A percentile compares a stretch with the other conserved stretches of the same genome.
These are phyloP conservation scores for Boehmeria nivea DNA, from an alignment of 306 rosid genomes.

Conservation along the genomic window DNA sequence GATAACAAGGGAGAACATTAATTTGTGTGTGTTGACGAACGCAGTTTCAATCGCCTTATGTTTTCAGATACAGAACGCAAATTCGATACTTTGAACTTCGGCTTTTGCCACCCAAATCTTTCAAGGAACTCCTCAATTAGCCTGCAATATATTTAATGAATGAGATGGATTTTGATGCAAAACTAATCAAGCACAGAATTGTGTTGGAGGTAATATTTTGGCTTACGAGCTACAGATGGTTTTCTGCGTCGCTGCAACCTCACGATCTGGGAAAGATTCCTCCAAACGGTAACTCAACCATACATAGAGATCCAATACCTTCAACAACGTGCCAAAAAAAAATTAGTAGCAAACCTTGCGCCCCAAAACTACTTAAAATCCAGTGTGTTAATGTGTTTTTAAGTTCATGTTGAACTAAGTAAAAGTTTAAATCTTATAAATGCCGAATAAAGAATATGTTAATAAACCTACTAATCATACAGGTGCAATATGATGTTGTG, in stretches of 20 bases:
- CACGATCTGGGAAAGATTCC: conserved; percentile 82
- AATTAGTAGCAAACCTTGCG: too few relatives aligned
- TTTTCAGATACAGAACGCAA: conserved; percentile 20
- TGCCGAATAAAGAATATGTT: too few relatives aligned
- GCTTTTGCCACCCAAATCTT: conserved; percentile 70
- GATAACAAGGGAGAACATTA: too few relatives aligned
- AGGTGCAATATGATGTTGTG: too few relatives aligned
- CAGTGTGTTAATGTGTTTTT: too few relatives aligned
- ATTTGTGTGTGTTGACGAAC: neutral
- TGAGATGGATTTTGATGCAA: conserved; percentile 19
- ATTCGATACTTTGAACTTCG: conserved; percentile 33
- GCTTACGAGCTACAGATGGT: conserved; percentile 79
- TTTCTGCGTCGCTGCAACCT: conserved; percentile 71
- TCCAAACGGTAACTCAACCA: conserved; percentile 93
- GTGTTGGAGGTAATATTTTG: too few relatives aligned
- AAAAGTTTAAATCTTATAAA: too few relatives aligned
- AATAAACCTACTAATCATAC: too few relatives aligned
- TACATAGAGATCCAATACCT: conserved; percentile 92
- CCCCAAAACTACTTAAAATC: too few relatives aligned
- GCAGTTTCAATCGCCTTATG: conserved; percentile 22
- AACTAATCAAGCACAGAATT: neutral
- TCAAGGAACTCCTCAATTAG: conserved; percentile 84
- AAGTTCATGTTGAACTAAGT: too few relatives aligned
- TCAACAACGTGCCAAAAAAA: conserved; percentile 36
- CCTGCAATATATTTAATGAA: too few relatives aligned